Base-by-base conservation (phyloP, 2,329 filamentous ascomycete species). In the Penicillium sp. region DNA sequence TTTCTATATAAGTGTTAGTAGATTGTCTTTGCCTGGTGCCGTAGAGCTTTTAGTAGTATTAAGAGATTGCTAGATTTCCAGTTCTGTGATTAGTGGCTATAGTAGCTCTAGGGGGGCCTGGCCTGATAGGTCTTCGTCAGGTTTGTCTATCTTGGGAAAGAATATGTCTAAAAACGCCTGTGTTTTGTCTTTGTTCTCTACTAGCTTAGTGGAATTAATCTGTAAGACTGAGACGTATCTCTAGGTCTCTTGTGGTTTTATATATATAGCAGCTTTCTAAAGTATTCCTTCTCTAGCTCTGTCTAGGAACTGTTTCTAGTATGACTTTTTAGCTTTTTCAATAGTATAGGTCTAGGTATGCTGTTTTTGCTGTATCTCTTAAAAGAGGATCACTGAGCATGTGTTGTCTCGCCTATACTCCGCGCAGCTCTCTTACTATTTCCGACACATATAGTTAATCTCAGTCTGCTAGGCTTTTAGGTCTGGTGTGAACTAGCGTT, bases 271-370 rank as follows among this genome's bases (percentile, higher is more conserved):
- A 1, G 55, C 52, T 48, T 62, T 59, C 55, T 46, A 63, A 13
- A 62, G 47, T 16, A 55, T 60, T 16, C 54, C 51, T 42, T 55
- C 6, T 52, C 56, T 0, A n/a, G 46, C 52, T 18, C 50, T 47
- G 21, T 55, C 52, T 1, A 58, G 52, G 43, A 67, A 68, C 16
- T 63, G 42, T 51, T 55, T 67, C 58, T 42, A 68, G 28, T 65
- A 42, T 14, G 46, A 45, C 5, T 50, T 26, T 34, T 63, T 67
- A 1, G 39, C 56, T 44, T 64, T 58, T n/a, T n/a, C n/a, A n/a
- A n/a, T n/a, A n/a, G n/a, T n/a, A n/a, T n/a, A n/a, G n/a, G n/a
- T n/a, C n/a, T 50, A 66, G 1, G 48, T 34, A 44, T 60, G 55
- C 14, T 54, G 52, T 14, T 56, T 63, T n/a, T 48, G 9, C 19